phyloP scores from a whole-genome alignment of 371 early-diverging fungal genomes.

The Funneliformis caledonium region DNA sequence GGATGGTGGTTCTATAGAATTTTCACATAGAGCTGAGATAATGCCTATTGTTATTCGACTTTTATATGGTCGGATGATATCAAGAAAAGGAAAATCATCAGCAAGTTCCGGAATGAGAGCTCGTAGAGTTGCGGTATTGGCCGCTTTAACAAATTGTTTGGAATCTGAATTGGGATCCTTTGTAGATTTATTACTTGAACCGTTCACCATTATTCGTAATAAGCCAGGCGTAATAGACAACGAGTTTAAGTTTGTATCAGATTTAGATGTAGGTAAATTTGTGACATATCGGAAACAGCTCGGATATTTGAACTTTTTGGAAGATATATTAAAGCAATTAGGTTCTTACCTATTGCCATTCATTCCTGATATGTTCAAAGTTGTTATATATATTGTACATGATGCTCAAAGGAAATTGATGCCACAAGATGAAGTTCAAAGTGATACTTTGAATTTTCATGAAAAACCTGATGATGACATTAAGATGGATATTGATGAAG shows the following conservation, averaged over 20 bases:
- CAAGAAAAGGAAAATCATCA: slow-evolving; percentile 66
- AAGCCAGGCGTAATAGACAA: slow-evolving; percentile 19
- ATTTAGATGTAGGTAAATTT: slow-evolving; percentile 46
- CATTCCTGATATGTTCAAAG: slow-evolving; percentile 68
- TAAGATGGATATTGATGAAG: slow-evolving; percentile 42
- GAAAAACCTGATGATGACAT: slow-evolving; percentile 42
- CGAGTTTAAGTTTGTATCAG: slow-evolving; percentile 40
- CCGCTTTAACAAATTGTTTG: slow-evolving; percentile 71
- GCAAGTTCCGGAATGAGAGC: slow-evolving; percentile 68
- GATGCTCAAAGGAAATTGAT: slow-evolving; percentile 53
- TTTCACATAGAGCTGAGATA: slow-evolving; percentile 66
- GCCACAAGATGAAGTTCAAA: slow-evolving; percentile 47
- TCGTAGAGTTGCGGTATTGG: slow-evolving; percentile 80
- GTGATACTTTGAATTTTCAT: slow-evolving; percentile 43
- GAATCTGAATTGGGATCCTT: slow-evolving; percentile 72
- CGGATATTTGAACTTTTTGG: slow-evolving; percentile 78
- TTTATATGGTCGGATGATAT: slow-evolving; percentile 88
- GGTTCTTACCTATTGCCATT: slow-evolving; percentile 71
- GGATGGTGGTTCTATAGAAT: slow-evolving; percentile 63
- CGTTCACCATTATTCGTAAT: slow-evolving; percentile 58
- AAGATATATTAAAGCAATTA: slow-evolving; percentile 84
- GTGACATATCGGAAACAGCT: slow-evolving; percentile 70
- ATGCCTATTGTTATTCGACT: slow-evolving; percentile 82
- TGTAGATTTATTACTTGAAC: slow-evolving; percentile 78
- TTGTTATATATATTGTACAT: slow-evolving; percentile 72